phyloP scores from a whole-genome alignment of 2,329 filamentous ascomycete species.

The Cordyceps fumosorosea region DNA sequence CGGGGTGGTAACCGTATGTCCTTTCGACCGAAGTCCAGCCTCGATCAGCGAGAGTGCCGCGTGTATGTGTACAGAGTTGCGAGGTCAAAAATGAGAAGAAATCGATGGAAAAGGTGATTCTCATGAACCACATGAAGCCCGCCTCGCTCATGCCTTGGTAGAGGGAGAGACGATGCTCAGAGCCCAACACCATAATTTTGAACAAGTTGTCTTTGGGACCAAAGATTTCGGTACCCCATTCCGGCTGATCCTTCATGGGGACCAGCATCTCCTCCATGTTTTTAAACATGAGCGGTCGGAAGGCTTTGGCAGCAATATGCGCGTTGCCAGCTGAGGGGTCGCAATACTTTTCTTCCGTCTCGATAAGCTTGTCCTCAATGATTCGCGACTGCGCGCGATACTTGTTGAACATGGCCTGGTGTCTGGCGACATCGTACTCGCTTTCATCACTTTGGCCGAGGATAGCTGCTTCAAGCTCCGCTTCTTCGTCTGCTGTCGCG shows the following conservation, averaged over 20 bases:
- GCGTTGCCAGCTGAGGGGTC: constrained; percentile 46
- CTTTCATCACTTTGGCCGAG: constrained; percentile 35
- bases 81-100: constrained; percentile 49
- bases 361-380: constrained; percentile 36
- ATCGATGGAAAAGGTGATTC: constrained; percentile 49
- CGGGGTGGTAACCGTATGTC: constrained; percentile 42
- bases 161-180: constrained; percentile 40
- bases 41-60: constrained; percentile 44
- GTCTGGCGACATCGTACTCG: constrained; percentile 22
- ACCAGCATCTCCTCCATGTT: constrained; percentile 43
- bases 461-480: constrained; percentile 43
- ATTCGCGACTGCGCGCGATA: constrained; percentile 36
- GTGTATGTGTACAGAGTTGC: constrained; percentile 43
- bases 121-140: constrained; percentile 51
- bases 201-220: constrained; percentile 48
- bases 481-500: constrained; percentile 30
- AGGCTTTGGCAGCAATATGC: constrained; percentile 43
- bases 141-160: constrained; percentile 36
- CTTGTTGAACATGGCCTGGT: constrained; percentile 30
- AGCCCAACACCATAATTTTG: constrained; percentile 43
- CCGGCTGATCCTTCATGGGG: constrained; percentile 39
- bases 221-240: constrained; percentile 44
- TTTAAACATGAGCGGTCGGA: constrained; percentile 41
- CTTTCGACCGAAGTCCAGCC: constrained; percentile 44
- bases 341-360: constrained; percentile 43